Base-by-base conservation (phyloP, 495 filamentous ascomycete species). In the Aspergillus panamensis region DNA sequence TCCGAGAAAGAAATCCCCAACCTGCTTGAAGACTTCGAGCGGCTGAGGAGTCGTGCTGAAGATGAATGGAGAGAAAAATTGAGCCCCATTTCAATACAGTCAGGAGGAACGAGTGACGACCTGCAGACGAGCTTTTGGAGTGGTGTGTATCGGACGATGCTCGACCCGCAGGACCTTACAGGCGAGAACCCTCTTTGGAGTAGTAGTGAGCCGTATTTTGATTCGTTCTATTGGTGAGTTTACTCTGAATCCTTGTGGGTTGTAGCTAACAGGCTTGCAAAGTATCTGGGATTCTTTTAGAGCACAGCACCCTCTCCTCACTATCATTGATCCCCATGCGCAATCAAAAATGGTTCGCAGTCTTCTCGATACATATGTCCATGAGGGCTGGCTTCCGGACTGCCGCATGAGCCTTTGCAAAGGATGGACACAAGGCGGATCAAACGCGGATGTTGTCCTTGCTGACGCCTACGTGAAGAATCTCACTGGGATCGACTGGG, bases 391-490 rank as follows among this genome's bases (percentile, higher is more conserved):
- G 71, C 70, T 86, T 13, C 85, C 86, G 2, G 85, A 88, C 59
- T 84, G 73, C 16, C 81, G 84, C 42, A 87, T 84, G 59, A 85
- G 81, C 10, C 84, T 89, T 53, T 90, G 79, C 73, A 91, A 89
- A 64, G 87, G 87, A 14, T 75, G 61, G 25, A 84, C 82, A 10
- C 87, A 91, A 73, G 90, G 88, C 6, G 88, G 88, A 17, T 89
- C 84, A 5, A 89, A 90, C 55, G 83, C 83, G 1, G 88, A 91
- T 63, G 88, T 87, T 53, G 78, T 91, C 6, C 78, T 91, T 25
- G 88, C 84, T 1, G 88, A 91, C 63, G 86, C 87, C 30, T 90
- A 83, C 56, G 77, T 90, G 31, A 91, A 91, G 61, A 84, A 84
- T 5, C 77, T 91, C 29, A 69, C 73, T 13, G 78, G 68, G 12